A percentile compares a stretch with the other conserved stretches of the same genome.
phyloP scores from a whole-genome alignment of 345 rosid genomes.

The Citrus glauca region DNA sequence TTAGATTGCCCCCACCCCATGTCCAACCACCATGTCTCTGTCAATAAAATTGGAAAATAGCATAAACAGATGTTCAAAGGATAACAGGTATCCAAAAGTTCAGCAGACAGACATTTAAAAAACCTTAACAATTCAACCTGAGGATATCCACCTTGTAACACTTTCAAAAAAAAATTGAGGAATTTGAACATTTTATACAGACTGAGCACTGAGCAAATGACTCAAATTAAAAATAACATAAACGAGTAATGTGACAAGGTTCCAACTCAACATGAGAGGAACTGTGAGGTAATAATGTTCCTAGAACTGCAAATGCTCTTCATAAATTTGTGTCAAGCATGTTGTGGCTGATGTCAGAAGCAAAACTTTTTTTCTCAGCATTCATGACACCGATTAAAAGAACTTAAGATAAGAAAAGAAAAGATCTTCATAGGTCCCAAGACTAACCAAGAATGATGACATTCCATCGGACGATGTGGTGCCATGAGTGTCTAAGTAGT shows the following conservation, averaged over 20 bases:
- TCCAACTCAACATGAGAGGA: slow-evolving; percentile 1
- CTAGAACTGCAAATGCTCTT: neutral
- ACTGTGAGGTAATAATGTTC: neutral
- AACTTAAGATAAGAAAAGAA: neutral
- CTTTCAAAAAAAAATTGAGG: neutral
- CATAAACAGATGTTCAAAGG: slow-evolving; percentile 15
- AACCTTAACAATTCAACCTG: neutral
- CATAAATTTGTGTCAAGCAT: neutral
- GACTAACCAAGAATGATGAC: slow-evolving; percentile 90
- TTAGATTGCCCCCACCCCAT: slow-evolving; percentile 98
- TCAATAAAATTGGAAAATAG: slow-evolving; percentile 24
- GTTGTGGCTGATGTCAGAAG: neutral
- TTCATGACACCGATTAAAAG: neutral
- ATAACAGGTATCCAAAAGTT: neutral
- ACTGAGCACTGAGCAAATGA: neutral
- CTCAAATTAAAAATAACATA: neutral
- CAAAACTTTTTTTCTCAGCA: neutral
- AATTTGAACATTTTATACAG: neutral
- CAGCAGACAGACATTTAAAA: neutral
- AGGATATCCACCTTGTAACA: neutral
- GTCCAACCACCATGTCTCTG: slow-evolving; percentile 99
- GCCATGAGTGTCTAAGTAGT: slow-evolving; percentile 94
- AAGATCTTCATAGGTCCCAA: neutral
- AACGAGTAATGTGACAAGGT: neutral
- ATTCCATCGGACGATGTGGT: slow-evolving; percentile 93